Base-by-base conservation (phyloP, 371 early-diverging fungal species). In the Mortierella sp. region DNA sequence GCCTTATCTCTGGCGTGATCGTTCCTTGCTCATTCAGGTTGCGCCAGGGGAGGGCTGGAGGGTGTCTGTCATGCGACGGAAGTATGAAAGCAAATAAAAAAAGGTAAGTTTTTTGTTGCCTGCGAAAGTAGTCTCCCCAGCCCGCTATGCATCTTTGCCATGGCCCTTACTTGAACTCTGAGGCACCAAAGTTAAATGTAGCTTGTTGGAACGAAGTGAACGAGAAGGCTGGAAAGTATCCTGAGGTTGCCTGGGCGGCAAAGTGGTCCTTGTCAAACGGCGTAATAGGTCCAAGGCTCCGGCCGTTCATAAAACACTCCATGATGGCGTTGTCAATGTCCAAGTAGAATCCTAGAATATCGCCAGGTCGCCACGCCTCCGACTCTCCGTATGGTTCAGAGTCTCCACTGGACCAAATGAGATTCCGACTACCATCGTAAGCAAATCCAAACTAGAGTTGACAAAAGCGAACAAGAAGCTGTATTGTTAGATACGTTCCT, bases 401-500 rank as follows among this genome's bases (percentile, higher is more conserved):
- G 13, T 82, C 79, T 26, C 81, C 86, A 48, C 77, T 77, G 0
- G 82, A 88, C 93, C 93, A 93, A 21, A 93, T 89, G 72, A 91
- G 86, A n/a, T 90, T 89, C 26, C 93, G 88, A 61, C 89, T 92
- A 31, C 92, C 90, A 77, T 93, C 93, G 79, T 91, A 93, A 5
- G 90, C 91, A 82, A 91, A 93, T 3, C 93, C 91, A 79, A 91
- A 88, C 93, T 92, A 81, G 31, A 4, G 28, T 37, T 16, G 8
- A 69, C 44, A 46, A 50, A 16, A 26, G 75, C 44, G 28, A 44
- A 59, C 44, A 48, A 57, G 50, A 48, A 48, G 6, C 50, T 13
- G 51, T 1, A 44, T 40, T 14, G 40, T 10, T 10, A 50, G 46
- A 34, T 48, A 26, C 21, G 31, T 69, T 40, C 8, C 43, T 3